A percentile compares a stretch with the other conserved stretches of the same genome.
These are phyloP conservation scores for Mycena metata DNA, from an alignment of 768 basidiomycete genomes.

Conservation along the genomic window DNA sequence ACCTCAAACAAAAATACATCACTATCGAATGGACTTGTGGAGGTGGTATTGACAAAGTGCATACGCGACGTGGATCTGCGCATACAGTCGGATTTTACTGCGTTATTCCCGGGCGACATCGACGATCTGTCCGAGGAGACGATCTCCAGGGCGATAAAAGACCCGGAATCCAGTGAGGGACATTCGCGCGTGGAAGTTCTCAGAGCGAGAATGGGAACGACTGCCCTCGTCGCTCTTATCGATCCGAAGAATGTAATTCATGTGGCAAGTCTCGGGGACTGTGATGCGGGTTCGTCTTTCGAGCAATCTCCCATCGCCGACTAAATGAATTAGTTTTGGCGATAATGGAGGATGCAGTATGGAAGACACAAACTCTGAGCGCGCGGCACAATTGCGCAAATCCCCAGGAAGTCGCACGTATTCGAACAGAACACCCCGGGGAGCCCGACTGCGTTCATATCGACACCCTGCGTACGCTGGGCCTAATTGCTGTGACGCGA, in stretches of 20 bases:
- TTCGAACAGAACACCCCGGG: constrained; percentile 32
- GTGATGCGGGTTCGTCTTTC: constrained; percentile 24
- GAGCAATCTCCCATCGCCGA: accelerated
- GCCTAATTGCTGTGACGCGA: constrained; percentile 35
- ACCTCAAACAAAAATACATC: background rate
- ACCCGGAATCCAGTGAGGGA: constrained; percentile 15
- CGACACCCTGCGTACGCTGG: constrained; percentile 19
- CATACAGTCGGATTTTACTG: constrained; percentile 21
- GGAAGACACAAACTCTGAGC: constrained; percentile 1
- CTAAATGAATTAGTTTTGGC: constrained; percentile 16
- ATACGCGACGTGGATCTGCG: constrained; percentile 24
- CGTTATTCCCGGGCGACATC: background rate
- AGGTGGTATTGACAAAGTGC: background rate
- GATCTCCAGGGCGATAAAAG: background rate
- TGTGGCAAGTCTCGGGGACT: constrained; percentile 38
- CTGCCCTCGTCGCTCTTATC: constrained; percentile 33
- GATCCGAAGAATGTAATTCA: constrained; percentile 29
- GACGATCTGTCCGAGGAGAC: constrained; percentile 14
- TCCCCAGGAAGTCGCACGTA: constrained; percentile 21
- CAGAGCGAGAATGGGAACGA: constrained; percentile 33
- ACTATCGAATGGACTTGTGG: background rate
- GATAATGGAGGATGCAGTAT: background rate
- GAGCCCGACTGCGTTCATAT: constrained; percentile 31
- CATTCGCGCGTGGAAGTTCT: constrained; percentile 26
- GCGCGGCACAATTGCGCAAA: constrained; percentile 32